Evolutionary conservation across 257 asterid genomes (phyloP), one percentile per base, ranked within the genome.

Genomic region (Capsicum rhomboideum): DNA sequence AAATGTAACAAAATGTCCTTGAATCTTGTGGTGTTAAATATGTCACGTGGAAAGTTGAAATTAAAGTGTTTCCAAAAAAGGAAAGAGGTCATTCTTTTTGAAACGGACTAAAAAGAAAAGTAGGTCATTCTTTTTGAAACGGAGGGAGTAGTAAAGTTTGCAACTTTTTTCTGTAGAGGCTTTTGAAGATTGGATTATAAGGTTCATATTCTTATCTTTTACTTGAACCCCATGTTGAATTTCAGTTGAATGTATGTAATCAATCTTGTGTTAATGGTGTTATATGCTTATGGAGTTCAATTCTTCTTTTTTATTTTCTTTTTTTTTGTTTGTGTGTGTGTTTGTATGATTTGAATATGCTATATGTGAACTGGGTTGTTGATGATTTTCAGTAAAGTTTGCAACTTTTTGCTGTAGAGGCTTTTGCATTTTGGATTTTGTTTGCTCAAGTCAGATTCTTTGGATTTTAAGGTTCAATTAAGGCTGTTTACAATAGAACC

Each of bases 341-440:
- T n/a, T n/a, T n/a, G n/a, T n/a, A n/a, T n/a, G n/a, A n/a, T n/a
- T n/a, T n/a, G n/a, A n/a, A n/a, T n/a, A n/a, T n/a, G n/a, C n/a
- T n/a, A n/a, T n/a, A n/a, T n/a, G n/a, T n/a, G n/a, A 85, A 54
- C 42, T 79, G 86, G 86, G 83, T 58, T 79, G n/a, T 71, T 55
- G 54, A 37, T 49, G n/a, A 75, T 23, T 58, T 83, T 66, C 37
- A 9, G 49, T 14, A 83, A 84, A 46, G 52, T 1, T 59, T 53
- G 23, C n/a, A 29, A 46, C 21, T 59, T 84, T 61, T 82, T 34
- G 2, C 31, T 68, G 37, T 21, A 72, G 20, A 71, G 29, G 56
- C 37, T 46, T 87, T 34, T 44, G 54, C 42, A 68, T 28, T 42
- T 64, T 28, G n/a, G 71, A 26, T 26, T 63, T 63, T 50, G 17